Conservation (phyloP, 768 basidiomycete genomes). For the Roridomyces roridus region DNA sequence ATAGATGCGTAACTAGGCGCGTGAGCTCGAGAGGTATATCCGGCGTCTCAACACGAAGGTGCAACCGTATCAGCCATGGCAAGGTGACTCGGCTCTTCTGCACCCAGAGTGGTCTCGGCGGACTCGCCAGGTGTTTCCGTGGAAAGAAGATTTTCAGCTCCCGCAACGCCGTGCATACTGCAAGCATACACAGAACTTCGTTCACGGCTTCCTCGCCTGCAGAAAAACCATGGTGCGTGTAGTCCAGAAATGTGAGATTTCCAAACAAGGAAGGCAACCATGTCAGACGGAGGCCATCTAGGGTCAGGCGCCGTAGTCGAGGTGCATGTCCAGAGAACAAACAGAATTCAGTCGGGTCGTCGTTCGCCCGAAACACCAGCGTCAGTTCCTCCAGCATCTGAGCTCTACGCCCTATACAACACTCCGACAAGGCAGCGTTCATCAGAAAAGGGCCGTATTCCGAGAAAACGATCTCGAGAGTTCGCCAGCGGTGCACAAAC, state of each 20-base stretch:
- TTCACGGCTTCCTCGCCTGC: constrained; percentile 58
- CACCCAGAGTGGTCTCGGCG: constrained; percentile 32
- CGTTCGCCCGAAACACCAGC: constrained; percentile 67
- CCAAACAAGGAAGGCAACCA: constrained; percentile 69
- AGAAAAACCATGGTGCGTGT: constrained; percentile 76
- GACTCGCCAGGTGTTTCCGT: constrained; percentile 36
- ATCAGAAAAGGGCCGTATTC: constrained; percentile 69
- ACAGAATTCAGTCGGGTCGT: constrained; percentile 70
- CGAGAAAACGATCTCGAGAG: constrained; percentile 61
- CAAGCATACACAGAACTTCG: constrained; percentile 65
- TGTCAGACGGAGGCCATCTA: constrained; percentile 69
- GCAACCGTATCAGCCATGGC: constrained; percentile 52
- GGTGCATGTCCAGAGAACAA: constrained; percentile 71
- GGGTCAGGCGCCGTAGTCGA: constrained; percentile 54
- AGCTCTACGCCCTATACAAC: constrained; percentile 50
- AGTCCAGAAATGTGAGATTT: constrained; percentile 69
- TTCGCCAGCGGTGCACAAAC: constrained; percentile 63
- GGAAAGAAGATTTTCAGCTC: constrained; percentile 65
- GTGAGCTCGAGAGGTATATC: constrained; percentile 70
- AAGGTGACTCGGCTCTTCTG: constrained; percentile 41
- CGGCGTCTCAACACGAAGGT: constrained; percentile 54
- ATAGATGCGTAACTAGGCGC: constrained; percentile 55
- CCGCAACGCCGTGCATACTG: constrained; percentile 55
- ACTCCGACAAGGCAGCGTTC: constrained; percentile 66
- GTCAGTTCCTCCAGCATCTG: constrained; percentile 57